These are phyloP conservation scores for Pyronema omphalodes DNA, from an alignment of 495 filamentous ascomycete genomes.

Conservation along the genomic window DNA sequence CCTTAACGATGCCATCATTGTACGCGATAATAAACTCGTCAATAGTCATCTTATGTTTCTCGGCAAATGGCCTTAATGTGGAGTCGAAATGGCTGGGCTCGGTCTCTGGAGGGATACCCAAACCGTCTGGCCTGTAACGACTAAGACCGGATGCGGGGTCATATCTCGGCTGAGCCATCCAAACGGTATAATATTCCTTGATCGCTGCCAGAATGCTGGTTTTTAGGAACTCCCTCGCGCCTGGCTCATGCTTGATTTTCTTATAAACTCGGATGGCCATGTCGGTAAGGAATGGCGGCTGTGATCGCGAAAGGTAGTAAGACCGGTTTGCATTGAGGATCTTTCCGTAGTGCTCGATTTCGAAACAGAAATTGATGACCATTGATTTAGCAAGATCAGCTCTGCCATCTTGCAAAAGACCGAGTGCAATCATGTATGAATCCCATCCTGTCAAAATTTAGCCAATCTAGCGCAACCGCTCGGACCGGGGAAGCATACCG, in stretches of 20 bases:
- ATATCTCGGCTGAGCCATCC: constrained; percentile 61
- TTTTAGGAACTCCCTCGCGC: constrained; percentile 56
- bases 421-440: constrained; percentile 88
- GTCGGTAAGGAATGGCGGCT: constrained; percentile 93
- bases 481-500: constrained; percentile 25
- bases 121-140: constrained; percentile 73
- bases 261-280: constrained; percentile 86
- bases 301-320: constrained; percentile 84
- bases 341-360: constrained; percentile 94
- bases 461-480: constrained; percentile 1
- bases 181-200: constrained; percentile 88
- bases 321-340: constrained; percentile 91
- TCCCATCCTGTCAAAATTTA: constrained; percentile 45
- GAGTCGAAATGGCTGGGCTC: constrained; percentile 77
- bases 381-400: constrained; percentile 76
- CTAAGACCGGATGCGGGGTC: constrained; percentile 72
- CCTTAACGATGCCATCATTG: constrained; percentile 54
- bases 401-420: constrained; percentile 62
- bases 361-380: constrained; percentile 91
- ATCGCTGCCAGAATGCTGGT: constrained; percentile 73
- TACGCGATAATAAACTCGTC: constrained; percentile 71
- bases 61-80: constrained; percentile 65
- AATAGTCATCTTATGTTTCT: constrained; percentile 67
- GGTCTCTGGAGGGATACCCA: constrained; percentile 85
- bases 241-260: constrained; percentile 63